Evolutionary conservation across 2,329 filamentous ascomycete genomes (phyloP), one percentile per base, ranked within the genome.

Genomic region (Parastagonospora nodorum): DNA sequence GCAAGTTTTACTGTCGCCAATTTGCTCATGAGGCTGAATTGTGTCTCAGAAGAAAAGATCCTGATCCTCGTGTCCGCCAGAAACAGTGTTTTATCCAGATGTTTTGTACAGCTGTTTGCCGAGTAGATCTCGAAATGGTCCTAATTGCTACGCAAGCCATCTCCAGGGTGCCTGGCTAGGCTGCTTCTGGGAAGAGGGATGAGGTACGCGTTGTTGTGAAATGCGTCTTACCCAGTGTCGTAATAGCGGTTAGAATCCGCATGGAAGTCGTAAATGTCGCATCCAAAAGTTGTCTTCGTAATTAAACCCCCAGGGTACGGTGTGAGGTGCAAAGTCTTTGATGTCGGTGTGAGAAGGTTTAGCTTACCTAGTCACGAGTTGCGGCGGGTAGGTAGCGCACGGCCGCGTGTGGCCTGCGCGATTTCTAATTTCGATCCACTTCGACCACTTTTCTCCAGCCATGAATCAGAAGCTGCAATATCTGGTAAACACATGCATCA

Each of bases 211-310:
- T 49, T 51, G 53, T 52, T 48, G 51, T 58, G 45, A 50, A 55
- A 56, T 55, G 50, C 55, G 45, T 63, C 61, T 63, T 66, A 64
- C 60, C 63, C 54, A 38, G 48, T 47, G 44, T 54, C 42, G 54
- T 54, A 37, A 48, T 57, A 60, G 60, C 60, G 60, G 55, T 61
- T 52, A 62, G 44, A 36, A 42, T 50, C 53, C 58, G 51, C 56
- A 38, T 50, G 45, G 42, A 43, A 50, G 28, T 50, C 40, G 40
- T 44, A 42, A 10, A 46, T 46, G 33, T 55, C 45, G 58, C 58
- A 60, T 60, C 50, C 54, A 57, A 59, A 56, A 54, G 32, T 14
- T 27, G 51, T 47, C 35, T 27, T 36, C 16, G 45, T 42, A 40
- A 37, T 39, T 40, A 38, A 42, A 43, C 32, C 46, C 53, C 45